Evolutionary conservation across 225 moss, liverwort and hornwort species (phyloP).

Genomic region (Neckera pumila): DNA sequence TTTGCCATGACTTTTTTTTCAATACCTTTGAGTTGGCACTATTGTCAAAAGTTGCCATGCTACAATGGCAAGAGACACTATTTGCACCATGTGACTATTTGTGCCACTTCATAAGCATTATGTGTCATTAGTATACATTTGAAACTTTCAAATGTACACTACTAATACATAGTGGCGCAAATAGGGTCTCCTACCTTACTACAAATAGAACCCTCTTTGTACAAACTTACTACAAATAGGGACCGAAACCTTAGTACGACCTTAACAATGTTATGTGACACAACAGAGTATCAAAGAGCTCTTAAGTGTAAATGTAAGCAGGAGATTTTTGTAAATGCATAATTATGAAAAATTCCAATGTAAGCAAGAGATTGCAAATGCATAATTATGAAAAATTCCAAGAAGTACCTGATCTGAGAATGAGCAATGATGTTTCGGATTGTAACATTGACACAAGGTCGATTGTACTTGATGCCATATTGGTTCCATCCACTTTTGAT

Average conservation of each 20-base stretch:
- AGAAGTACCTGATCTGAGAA: slow-evolving; percentile 39
- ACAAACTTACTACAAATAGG: background rate
- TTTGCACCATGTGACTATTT: background rate
- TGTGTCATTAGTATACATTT: background rate
- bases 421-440: slow-evolving; percentile 51
- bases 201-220: too few relatives aligned
- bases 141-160: background rate
- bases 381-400: background rate
- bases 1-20: too few relatives aligned
- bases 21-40: background rate
- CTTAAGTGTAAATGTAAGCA: background rate
- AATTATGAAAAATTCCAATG: background rate
- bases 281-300: background rate
- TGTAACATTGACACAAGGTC: slow-evolving; percentile 61
- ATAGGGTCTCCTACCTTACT: background rate
- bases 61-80: too few relatives aligned
- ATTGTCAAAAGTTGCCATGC: background rate
- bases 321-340: background rate
- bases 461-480: slow-evolving; percentile 60
- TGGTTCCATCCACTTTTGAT: slow-evolving; percentile 97
- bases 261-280: background rate
- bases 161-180: background rate
- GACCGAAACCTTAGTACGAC: background rate
- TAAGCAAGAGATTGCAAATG: background rate
- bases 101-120: background rate